Base-by-base conservation (phyloP, 495 filamentous ascomycete genomes). In the Annulohypoxylon nitens region DNA sequence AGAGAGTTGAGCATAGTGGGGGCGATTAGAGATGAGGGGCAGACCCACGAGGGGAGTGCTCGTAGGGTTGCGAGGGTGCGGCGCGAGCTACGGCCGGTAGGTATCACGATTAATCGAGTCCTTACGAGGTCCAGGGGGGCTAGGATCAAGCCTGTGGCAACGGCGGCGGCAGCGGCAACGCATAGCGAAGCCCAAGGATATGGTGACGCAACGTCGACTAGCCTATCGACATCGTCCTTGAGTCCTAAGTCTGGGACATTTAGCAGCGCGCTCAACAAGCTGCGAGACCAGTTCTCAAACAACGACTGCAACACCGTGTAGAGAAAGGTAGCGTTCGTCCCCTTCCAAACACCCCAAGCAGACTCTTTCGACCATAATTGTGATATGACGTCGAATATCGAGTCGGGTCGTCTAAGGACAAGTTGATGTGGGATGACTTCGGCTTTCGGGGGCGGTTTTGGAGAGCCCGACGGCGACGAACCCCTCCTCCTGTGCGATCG, bases 301-400 rank as follows among this genome's bases (percentile, higher is more conserved):
- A 94, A 90, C n/a, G 91, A 92, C 33, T 93, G 86, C n/a, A 97
- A 88, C 33, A 96, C 85, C 1, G 89, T 90, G 81, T 97, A 94
- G 59, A 98, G 86, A 71, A 97, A 97, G 0, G 93, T 95, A n/a
- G 91, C 86, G 76, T 97, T 97, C 36, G 93, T 90, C 26, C 91
- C 93, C 83, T 98, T 98, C 94, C 95, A 99, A 0, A 97, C 90
- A 5, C 96, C 97, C 86, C 92, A 94, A 7, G 91, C 91, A 7
- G 93, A 93, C 78, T 97, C 96, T 71, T 91, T 93, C n/a, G 87
- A 83, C 94, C 95, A 98, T 10, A 97, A 82, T 78, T 94, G 90
- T 6, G 89, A 90, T 64, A 98, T 87, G 3, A 93, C 93, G 60
- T 94, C 92, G 64, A 92, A 86, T 62, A 97, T 83, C 2, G 93